Evolutionary conservation across 306 rosid genomes (phyloP).

Genomic region (Chamaecrista fasciculata): DNA sequence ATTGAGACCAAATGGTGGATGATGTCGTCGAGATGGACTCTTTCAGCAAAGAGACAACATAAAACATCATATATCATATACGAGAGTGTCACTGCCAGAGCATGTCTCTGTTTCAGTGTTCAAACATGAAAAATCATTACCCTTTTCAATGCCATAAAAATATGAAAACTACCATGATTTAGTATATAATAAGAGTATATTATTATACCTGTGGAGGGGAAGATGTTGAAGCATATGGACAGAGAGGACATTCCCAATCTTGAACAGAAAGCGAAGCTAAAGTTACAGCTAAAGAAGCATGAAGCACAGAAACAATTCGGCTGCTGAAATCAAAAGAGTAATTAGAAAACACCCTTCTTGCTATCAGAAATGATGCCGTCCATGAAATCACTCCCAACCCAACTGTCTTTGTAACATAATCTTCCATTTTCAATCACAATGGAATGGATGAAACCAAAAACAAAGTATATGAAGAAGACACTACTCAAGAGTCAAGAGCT

Average conservation of each 20-base stretch:
- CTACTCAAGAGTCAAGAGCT: neutral
- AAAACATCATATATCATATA: conserved; percentile 70
- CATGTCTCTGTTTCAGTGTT: conserved; percentile 50
- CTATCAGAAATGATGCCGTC: conserved; percentile 50
- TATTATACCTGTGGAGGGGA: conserved; percentile 57
- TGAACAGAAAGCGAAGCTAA: conserved; percentile 60
- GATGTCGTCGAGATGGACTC: conserved; percentile 50
- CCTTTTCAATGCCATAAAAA: neutral
- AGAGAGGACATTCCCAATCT: conserved; percentile 75
- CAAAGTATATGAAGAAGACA: neutral
- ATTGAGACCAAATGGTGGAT: conserved; percentile 84
- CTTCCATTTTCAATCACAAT: conserved; percentile 44
- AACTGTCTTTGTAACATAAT: conserved; percentile 30
- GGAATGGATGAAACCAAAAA: neutral
- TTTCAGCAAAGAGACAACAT: conserved; percentile 69
- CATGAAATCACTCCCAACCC: conserved; percentile 67
- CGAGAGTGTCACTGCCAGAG: conserved; percentile 61
- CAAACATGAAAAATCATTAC: too few relatives aligned
- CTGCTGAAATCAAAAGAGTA: conserved; percentile 64
- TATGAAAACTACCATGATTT: too few relatives aligned
- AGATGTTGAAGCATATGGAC: conserved; percentile 56
- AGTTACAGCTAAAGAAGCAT: conserved; percentile 66
- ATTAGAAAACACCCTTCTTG: conserved; percentile 45
- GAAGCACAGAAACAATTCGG: conserved; percentile 64
- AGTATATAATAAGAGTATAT: too few relatives aligned